phyloP scores from a whole-genome alignment of 805 yeast species.

The Candida tibetensis region DNA sequence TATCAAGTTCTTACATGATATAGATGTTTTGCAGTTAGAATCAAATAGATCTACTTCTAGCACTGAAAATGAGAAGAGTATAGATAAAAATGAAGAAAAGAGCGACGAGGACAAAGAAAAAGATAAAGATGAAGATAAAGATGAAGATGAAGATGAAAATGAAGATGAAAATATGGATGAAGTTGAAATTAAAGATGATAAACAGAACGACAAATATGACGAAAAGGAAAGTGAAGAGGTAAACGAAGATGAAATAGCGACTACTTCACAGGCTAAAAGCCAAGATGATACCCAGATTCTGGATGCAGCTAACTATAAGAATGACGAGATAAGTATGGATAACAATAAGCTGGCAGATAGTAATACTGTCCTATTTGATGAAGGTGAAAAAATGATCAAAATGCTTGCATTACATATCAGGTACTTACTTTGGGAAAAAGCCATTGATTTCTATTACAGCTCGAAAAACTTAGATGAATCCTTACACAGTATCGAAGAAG shows the following conservation, averaged over 20 bases:
- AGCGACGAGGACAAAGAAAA: constrained; percentile 3
- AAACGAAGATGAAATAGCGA: constrained; percentile 1
- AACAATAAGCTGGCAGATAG: neutral
- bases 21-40: constrained; percentile 1
- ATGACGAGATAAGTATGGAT: neutral
- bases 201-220: constrained; percentile 14
- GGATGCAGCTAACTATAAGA: neutral
- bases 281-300: neutral
- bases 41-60: constrained; percentile 3
- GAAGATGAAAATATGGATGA: constrained; percentile 24
- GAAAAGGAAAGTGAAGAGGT: constrained; percentile 24
- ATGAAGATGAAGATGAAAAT: constrained; percentile 11
- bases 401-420: constrained; percentile 59
- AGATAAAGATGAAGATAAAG: constrained; percentile 7
- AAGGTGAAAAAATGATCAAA: constrained; percentile 32
- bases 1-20: constrained; percentile 19
- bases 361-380: constrained; percentile 37
- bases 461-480: constrained; percentile 14
- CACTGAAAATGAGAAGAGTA: too few relatives aligned
- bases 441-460: constrained; percentile 47
- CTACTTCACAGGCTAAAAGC: too few relatives aligned
- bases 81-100: constrained; percentile 9
- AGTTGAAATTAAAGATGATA: constrained; percentile 15
- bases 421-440: constrained; percentile 71
- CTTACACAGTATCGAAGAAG: constrained; percentile 26